Base-by-base conservation (phyloP, 1,284 basidiomycete species). In the Papiliotrema flavescens region DNA sequence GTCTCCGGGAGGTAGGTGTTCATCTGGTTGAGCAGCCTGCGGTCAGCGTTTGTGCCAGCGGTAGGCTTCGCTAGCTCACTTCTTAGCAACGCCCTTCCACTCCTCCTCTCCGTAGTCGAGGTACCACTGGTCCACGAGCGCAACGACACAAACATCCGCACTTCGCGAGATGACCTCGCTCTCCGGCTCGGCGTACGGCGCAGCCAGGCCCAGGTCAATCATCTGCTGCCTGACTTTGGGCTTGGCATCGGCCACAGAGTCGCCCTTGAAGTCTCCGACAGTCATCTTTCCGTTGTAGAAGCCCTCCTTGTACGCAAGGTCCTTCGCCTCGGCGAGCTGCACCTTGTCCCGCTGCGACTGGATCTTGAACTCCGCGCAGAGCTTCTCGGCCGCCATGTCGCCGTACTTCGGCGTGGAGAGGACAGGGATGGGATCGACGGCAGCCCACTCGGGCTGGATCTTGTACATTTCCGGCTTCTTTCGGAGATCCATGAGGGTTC, bases 81-180 rank as follows among this genome's bases (percentile, higher is more conserved):
- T 86, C 75, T 93, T 88, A 7, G 92, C 86, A 69, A 89, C 82
- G 17, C 82, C 84, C 76, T 87, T 89, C 96, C 96, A 99, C 39
- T 76, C 75, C 2, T 84, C 74, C 80, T 98, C 94, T 66, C 95
- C 96, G 71, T 98, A 99, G 78, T 98, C 93, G 73, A 98, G 80
- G 79, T 98, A 98, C 94, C 95, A 99, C 78, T 99, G 96, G 74
- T 99, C 96, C 83, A 93, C 95, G 61, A 98, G 80, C 6, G 95
- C 94, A 56, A 98, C 94, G 35, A 98, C 89, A 79, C 95, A 98
- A 78, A 98, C 95, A 71, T 98, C 95, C 22, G 83, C 85, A 76
- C 88, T 91, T 50, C 95, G 82, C 54, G 88, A 91, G 70, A 94
- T 85, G 70, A 98, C 88, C 70, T 90, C 77, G 54, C 89, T 90